These are phyloP conservation scores for Aspergillus brasiliensis DNA, from an alignment of 2,329 filamentous ascomycete genomes.

Conservation along the genomic window DNA sequence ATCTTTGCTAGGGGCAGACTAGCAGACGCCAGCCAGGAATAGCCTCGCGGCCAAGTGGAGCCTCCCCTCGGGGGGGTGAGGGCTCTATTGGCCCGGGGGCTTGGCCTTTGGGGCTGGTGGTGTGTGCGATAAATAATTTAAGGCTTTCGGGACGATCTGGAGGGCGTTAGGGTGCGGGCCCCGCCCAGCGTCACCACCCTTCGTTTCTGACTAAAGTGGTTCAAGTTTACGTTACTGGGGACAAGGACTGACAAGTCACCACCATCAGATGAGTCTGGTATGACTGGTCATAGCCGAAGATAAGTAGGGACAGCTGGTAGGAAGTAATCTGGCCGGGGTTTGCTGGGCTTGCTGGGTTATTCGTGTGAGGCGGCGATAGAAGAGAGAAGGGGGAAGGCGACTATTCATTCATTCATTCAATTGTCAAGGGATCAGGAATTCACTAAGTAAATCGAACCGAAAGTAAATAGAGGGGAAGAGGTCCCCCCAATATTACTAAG, in stretches of 20 bases:
- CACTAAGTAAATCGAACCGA: not conserved
- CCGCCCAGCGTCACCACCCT: conserved; percentile 12
- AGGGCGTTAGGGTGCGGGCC: conserved; percentile 24
- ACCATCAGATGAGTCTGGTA: conserved; percentile 11
- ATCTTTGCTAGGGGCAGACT: conserved; percentile 18
- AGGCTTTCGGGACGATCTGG: conserved; percentile 27
- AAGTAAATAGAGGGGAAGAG: not conserved
- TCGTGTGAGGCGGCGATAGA: not conserved
- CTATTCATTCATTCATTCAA: too few species aligned
- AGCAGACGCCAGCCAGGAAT: conserved; percentile 40
- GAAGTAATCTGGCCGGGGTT: too few species aligned
- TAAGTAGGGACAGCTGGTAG: not conserved
- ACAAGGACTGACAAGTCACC: conserved; percentile 20
- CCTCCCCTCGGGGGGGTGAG: conserved; percentile 20
- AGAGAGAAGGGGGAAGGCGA: too few species aligned
- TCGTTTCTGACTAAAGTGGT: not conserved
- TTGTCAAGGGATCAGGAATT: not conserved
- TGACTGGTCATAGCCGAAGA: conserved; percentile 18
- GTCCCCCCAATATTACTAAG: too few species aligned
- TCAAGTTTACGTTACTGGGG: too few species aligned
- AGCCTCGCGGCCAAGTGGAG: conserved; percentile 40
- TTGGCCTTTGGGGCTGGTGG: conserved; percentile 8
- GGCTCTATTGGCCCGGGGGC: conserved; percentile 13
- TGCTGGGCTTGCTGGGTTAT: too few species aligned
- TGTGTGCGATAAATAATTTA: conserved; percentile 16